Conservation (phyloP, 495 filamentous ascomycete species). For the Oidiodendron maius region DNA sequence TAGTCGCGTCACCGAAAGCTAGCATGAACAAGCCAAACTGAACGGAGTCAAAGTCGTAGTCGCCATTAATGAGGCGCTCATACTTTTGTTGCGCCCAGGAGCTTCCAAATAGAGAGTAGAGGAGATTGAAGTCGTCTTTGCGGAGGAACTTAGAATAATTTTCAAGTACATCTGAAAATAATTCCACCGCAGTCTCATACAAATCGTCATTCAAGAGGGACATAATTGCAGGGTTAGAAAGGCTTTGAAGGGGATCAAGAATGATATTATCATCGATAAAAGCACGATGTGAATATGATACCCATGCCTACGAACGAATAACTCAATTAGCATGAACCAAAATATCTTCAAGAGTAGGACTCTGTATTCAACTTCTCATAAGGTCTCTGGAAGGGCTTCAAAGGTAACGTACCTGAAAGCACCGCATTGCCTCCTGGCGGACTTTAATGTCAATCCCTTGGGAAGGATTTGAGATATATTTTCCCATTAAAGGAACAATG, state of each 20-base stretch:
- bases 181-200: slow-evolving; percentile 53
- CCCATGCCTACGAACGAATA: slow-evolving; percentile 56
- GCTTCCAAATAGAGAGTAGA: slow-evolving; percentile 53
- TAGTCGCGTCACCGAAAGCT: slow-evolving; percentile 58
- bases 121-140: slow-evolving; percentile 42
- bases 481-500: slow-evolving; percentile 38
- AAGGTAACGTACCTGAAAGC: slow-evolving; percentile 46
- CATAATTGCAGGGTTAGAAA: slow-evolving; percentile 49
- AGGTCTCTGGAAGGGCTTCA: background rate
- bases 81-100: slow-evolving; percentile 47
- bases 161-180: slow-evolving; percentile 57
- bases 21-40: slow-evolving; percentile 65
- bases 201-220: slow-evolving; percentile 48
- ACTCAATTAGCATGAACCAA: no score
- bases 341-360: no score
- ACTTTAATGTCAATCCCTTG: slow-evolving; percentile 10
- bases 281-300: slow-evolving; percentile 58
- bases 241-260: slow-evolving; percentile 46
- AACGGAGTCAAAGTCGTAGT: slow-evolving; percentile 58
- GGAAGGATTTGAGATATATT: slow-evolving; percentile 13
- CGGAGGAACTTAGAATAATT: slow-evolving; percentile 60
- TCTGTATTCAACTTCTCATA: no score
- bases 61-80: slow-evolving; percentile 48
- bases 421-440: slow-evolving; percentile 48
- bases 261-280: slow-evolving; percentile 46